Percentiles rank a stretch among this genome's conserved stretches.
Evolutionary conservation across 1,284 basidiomycete species (phyloP).

Genomic region (Melampsora occidentalis): DNA sequence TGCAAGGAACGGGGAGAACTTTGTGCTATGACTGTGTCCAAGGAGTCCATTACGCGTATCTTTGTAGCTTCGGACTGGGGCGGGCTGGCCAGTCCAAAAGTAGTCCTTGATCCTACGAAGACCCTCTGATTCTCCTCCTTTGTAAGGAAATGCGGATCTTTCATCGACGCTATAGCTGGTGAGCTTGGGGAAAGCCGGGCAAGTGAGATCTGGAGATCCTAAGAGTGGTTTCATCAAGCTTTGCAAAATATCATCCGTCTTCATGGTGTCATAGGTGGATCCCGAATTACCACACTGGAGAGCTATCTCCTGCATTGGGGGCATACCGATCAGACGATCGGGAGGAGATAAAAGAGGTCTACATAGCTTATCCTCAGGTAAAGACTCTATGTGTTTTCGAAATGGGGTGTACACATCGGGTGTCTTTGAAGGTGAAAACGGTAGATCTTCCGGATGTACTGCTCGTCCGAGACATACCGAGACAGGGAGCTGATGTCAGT

Average conservation of each 20-base stretch:
- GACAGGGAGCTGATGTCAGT: too few species aligned
- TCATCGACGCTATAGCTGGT: constrained; percentile 41
- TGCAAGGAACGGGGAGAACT: constrained; percentile 59
- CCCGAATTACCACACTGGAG: constrained; percentile 44
- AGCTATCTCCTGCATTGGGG: constrained; percentile 44
- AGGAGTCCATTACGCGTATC: constrained; percentile 61
- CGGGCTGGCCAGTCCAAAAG: constrained; percentile 52
- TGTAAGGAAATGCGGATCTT: constrained; percentile 56
- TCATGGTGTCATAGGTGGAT: constrained; percentile 43
- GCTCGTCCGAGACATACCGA: constrained; percentile 45
- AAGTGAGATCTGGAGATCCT: constrained; percentile 49
- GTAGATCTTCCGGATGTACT: constrained; percentile 56
- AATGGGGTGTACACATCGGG: constrained; percentile 60
- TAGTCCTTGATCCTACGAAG: constrained; percentile 56
- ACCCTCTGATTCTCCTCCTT: constrained; percentile 56
- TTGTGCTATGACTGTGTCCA: constrained; percentile 60
- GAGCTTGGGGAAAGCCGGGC: constrained; percentile 44
- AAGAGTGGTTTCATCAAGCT: constrained; percentile 51
- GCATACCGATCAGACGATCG: constrained; percentile 45
- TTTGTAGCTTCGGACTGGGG: constrained; percentile 58
- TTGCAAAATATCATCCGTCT: constrained; percentile 46
- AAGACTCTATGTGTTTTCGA: constrained; percentile 57
- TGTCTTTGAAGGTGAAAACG: constrained; percentile 55
- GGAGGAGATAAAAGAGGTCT: constrained; percentile 49
- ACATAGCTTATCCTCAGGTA: constrained; percentile 54